Evolutionary conservation across 805 yeast genomes (phyloP).

Genomic region (Huiozyma naganishii): DNA sequence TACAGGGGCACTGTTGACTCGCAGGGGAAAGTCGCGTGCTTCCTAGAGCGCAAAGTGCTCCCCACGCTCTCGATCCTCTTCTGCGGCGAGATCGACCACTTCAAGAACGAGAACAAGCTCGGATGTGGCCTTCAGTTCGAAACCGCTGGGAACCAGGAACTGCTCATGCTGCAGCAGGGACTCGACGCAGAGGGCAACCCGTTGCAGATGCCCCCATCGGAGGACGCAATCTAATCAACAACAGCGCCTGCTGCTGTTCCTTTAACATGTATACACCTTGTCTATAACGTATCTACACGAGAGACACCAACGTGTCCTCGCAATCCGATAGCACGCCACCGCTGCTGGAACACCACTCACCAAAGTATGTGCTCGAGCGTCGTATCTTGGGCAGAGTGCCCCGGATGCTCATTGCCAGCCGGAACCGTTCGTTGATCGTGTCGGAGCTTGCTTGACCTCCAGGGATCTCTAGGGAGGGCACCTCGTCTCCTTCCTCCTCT

Average conservation of each 20-base stretch:
- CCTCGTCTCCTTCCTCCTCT: slow-evolving; percentile 8
- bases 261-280: slow-evolving; percentile 1
- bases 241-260: background rate
- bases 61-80: slow-evolving; percentile 85
- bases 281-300: slow-evolving; percentile 1
- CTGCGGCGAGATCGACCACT: slow-evolving; percentile 88
- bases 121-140: slow-evolving; percentile 95
- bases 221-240: slow-evolving; percentile 21
- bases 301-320: background rate
- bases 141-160: slow-evolving; percentile 88
- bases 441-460: no score
- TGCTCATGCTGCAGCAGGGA: slow-evolving; percentile 85
- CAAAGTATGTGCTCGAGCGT: no score
- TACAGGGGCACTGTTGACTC: slow-evolving; percentile 93
- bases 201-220: slow-evolving; percentile 58
- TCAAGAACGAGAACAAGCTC: slow-evolving; percentile 62
- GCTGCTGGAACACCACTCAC: no score
- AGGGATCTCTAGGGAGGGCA: no score
- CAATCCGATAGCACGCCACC: no score
- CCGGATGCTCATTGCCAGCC: no score
- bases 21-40: slow-evolving; percentile 79
- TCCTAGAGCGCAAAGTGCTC: slow-evolving; percentile 85
- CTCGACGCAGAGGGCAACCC: slow-evolving; percentile 81
- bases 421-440: no score
- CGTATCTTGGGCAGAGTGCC: no score